Base-by-base conservation (phyloP, 352 stramenopile species). In the Globisporangium okanoganense region DNA sequence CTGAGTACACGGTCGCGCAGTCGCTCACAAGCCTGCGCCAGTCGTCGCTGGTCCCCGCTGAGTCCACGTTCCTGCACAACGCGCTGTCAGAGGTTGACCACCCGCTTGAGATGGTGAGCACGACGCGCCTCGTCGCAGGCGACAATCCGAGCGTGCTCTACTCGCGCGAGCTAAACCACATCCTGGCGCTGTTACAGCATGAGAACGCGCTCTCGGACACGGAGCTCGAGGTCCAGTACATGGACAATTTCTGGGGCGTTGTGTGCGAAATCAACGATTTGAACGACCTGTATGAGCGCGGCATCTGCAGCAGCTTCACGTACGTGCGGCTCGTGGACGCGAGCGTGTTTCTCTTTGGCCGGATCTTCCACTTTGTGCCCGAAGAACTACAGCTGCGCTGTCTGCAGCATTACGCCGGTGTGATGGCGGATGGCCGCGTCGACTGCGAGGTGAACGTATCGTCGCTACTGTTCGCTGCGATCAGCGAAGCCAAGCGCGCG, bases 351-450 rank as follows among this genome's bases (percentile, higher is more conserved):
- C 53, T 95, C 22, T 94, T 94, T 65, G 82, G 85, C 20, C 70
- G 73, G 22, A 52, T 95, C 24, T 95, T 95, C 38, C 82, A 92
- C 43, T 80, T 78, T 45, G 64, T 94, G 25, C 85, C 85, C 0
- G 84, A 95, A 67, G 87, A 95, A 65, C 67, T 95, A 25, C 87
- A 95, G 40, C 66, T 95, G 43, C 85, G 87, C 18, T 88, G 80
- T 25, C 62, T 95, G 1, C 87, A 95, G 63, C 87, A 95, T 56
- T 92, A 86, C 33, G 78, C 79, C 2, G 72, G 75, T 36, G 72
- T 80, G 5, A 64, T 94, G n/a, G 75, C 70, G 4, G 85, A 95
- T 31, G 71, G 71, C 16, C 78, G 77, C 20, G 56, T 73, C 18
- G 70, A 90, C 49, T 90, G 79, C 50, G 79, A 90, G 60, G 68